Percentiles rank a stretch among this genome's conserved stretches.
Evolutionary conservation across 352 stramenopile genomes (phyloP).

Genomic region (Globisporangium radiosum): DNA sequence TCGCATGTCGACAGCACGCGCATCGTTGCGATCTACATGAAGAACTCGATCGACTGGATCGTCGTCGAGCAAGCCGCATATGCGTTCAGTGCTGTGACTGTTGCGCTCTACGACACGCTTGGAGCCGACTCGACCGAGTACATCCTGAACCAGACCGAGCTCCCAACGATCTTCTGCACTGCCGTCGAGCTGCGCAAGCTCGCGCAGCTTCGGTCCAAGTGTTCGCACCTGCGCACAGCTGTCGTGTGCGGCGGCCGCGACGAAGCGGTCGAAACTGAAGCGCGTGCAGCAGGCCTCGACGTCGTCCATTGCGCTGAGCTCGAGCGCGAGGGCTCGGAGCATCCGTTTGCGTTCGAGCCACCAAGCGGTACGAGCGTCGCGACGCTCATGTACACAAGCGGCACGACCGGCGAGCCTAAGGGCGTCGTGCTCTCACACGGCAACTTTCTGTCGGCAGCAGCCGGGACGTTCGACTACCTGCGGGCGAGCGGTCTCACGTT

Average conservation of each 20-base stretch:
- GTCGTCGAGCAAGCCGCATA: constrained; percentile 61
- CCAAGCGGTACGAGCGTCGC: constrained; percentile 67
- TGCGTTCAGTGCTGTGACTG: constrained; percentile 53
- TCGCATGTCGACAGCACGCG: constrained; percentile 42
- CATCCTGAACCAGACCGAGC: constrained; percentile 74
- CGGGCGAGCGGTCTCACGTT: constrained; percentile 25
- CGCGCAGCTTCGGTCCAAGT: constrained; percentile 35
- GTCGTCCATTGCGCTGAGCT: constrained; percentile 33
- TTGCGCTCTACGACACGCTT: constrained; percentile 75
- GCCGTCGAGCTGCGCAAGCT: constrained; percentile 50
- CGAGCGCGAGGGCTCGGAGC: constrained; percentile 28
- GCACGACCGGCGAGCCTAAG: constrained; percentile 95
- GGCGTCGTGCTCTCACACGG: constrained; percentile 93
- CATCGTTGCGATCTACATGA: constrained; percentile 60
- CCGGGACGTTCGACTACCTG: constrained; percentile 25
- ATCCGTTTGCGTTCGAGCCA: constrained; percentile 21
- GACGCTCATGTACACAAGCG: constrained; percentile 94
- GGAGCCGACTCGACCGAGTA: constrained; percentile 54
- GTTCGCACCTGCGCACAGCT: constrained; percentile 39
- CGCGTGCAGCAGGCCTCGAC: constrained; percentile 20
- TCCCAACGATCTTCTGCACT: constrained; percentile 65
- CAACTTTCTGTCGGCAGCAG: constrained; percentile 30
- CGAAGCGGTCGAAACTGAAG: constrained; percentile 15
- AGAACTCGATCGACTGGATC: constrained; percentile 68
- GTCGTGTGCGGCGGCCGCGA: constrained; percentile 48